Evolutionary conservation across 768 basidiomycete species (phyloP).

Genomic region (Ramaria rubella): DNA sequence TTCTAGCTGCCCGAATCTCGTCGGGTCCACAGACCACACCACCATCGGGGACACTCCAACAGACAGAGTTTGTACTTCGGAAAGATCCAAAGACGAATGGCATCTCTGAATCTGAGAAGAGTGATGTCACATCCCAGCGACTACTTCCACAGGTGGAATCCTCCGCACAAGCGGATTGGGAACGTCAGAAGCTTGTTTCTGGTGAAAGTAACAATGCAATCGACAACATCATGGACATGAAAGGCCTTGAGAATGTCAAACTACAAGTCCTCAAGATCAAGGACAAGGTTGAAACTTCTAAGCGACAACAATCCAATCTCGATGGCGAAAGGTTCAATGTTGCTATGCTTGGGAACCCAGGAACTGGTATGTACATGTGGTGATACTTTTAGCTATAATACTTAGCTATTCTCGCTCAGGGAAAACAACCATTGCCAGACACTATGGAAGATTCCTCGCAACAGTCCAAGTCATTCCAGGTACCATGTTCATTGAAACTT

Average conservation of each 20-base stretch:
- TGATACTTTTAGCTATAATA: background rate
- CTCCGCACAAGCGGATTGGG: conserved; percentile 39
- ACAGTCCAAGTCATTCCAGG: conserved; percentile 51
- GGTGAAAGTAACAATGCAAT: conserved; percentile 48
- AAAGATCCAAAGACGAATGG: background rate
- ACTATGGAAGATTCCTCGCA: conserved; percentile 55
- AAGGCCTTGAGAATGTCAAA: conserved; percentile 63
- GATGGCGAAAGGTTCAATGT: conserved; percentile 56
- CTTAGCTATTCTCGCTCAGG: conserved; percentile 29
- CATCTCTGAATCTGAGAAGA: background rate
- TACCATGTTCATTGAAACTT: conserved; percentile 51
- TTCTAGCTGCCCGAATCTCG: background rate
- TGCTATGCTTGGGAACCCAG: conserved; percentile 62
- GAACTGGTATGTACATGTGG: conserved; percentile 46
- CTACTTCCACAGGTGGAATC: conserved; percentile 2
- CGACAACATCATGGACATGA: conserved; percentile 64
- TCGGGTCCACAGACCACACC: background rate
- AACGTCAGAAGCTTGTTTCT: conserved; percentile 47
- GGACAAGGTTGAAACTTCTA: conserved; percentile 37
- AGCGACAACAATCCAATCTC: conserved; percentile 47
- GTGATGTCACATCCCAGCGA: background rate
- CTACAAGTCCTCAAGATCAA: conserved; percentile 51
- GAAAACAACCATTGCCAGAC: conserved; percentile 63
- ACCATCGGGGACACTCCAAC: conserved; percentile 6
- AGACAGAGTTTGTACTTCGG: background rate